Evolutionary conservation across 352 stramenopile species (phyloP).

Genomic region (Phytophthora constricta): DNA sequence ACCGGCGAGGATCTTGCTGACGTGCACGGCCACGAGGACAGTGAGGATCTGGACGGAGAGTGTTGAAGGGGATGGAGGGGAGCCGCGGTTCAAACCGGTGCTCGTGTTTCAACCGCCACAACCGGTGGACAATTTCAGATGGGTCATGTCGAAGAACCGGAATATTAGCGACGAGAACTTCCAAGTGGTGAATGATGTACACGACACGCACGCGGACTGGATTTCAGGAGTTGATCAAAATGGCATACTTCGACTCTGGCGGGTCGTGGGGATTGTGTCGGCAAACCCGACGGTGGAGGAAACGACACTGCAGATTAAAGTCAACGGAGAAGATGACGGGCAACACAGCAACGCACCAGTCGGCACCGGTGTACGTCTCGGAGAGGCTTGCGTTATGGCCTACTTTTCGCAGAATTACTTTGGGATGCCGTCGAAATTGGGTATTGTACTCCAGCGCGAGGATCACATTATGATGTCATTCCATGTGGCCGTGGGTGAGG

Average conservation of each 20-base stretch:
- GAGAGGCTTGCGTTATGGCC: conserved; percentile 76
- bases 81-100: conserved; percentile 37
- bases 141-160: conserved; percentile 82
- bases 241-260: conserved; percentile 76
- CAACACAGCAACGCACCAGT: not conserved
- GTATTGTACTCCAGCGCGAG: conserved; percentile 74
- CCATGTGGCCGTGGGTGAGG: conserved; percentile 56
- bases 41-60: conserved; percentile 78
- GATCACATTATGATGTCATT: conserved; percentile 85
- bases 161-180: conserved; percentile 87
- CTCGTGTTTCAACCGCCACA: conserved; percentile 63
- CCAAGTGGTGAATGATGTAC: conserved; percentile 44
- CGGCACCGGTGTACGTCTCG: conserved; percentile 30
- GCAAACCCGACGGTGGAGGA: conserved; percentile 49
- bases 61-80: not conserved
- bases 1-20: conserved; percentile 72
- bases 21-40: conserved; percentile 55
- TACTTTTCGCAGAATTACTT: conserved; percentile 84
- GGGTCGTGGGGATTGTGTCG: conserved; percentile 52
- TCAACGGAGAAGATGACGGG: conserved; percentile 63
- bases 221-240: conserved; percentile 71
- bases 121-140: conserved; percentile 72
- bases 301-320: conserved; percentile 72
- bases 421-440: conserved; percentile 72
- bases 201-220: conserved; percentile 71